Evolutionary conservation across 441 rosid genomes (phyloP), one percentile per base, ranked within the genome.

Genomic region (Croton setiger): DNA sequence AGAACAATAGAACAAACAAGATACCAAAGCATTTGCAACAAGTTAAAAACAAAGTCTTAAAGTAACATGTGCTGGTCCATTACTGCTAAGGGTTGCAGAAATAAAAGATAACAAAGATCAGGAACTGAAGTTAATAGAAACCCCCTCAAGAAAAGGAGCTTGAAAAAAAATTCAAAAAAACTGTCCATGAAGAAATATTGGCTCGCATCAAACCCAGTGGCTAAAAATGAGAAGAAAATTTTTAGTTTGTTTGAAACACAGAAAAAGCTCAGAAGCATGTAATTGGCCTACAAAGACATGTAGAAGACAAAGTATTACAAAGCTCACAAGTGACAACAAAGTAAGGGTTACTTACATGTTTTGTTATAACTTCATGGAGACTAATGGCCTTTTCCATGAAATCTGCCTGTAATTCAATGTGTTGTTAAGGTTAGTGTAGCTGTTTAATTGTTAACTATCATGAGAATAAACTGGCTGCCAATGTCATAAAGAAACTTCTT

Each of bases 321-420:
- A 39, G 7, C 13, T 45, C 51, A 45, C 4, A 45, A 15, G 15
- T 14, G 2, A 11, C 14, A 45, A 14, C 4, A 45, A 45, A 45
- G 51, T 45, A 45, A 41, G 66, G 58, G 66, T 35, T 10, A 75
- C 85, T 27, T 77, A 83, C 91, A 65, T 83, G 80, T 67, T 76
- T 83, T n/a, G 81, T 87, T 63, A 83, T 77, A 71, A 78, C 80
- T 74, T 81, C 84, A 53, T 86, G 88, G 45, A 86, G 80, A 75
- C 57, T 67, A 62, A 55, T 69, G 10, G 83, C 87, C 76, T 83
- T 86, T 72, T 83, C 76, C 69, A 41, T 64, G 67, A 86, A 75
- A 47, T 83, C 85, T 74, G 51, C 75, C 88, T 86, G 85, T 62
- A 73, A 75, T 60, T 69, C 63, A 62, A 64, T 36, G 33, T 54